Base-by-base conservation (phyloP, 345 rosid species). In the Eucalyptus marginata region DNA sequence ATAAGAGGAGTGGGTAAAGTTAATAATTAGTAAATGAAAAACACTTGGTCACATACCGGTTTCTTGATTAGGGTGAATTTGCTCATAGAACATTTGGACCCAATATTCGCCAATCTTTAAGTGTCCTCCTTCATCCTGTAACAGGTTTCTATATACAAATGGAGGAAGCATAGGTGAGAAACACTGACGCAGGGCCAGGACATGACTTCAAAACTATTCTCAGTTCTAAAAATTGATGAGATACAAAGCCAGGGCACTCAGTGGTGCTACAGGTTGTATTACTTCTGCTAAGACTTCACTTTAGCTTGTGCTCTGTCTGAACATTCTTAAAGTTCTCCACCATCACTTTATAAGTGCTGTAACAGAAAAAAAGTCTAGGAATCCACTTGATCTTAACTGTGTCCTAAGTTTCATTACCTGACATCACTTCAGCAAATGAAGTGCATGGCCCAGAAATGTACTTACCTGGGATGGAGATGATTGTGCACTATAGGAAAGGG, bases 61-160 rank as follows among this genome's bases (percentile, higher is more conserved):
- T 40, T 93, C 93, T 90, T 91, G 94, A 80, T 91, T 93, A 5
- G 93, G 93, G 87, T 92, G 94, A 58, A 91, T 91, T 90, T 90
- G 93, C 87, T 94, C 89, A 86, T 92, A 93, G 59, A 95, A 76
- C 95, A 93, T 93, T 51, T 92, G 95, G 88, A 95, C 92, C 96
- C 97, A 95, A 14, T 93, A 94, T 44, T 95, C 97, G 7, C 97
- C 97, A 25, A 94, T 92, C 92, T 95, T 95, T 90, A 93, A 86
- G 92, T 93, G 95, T 43, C 90, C 95, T 59, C 91, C 94, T 92
- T 92, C 96, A 81, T 93, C 97, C 87, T 84, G 95, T 89, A 94
- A 89, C 90, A 95, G 89, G 90, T 94, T 95, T 87, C 94, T 95
- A 79, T 66, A 86, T 25, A 51, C n/a, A 52, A 43, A 52, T 1